phyloP scores from a whole-genome alignment of 371 early-diverging fungal species.

The Mortierella sp. region DNA sequence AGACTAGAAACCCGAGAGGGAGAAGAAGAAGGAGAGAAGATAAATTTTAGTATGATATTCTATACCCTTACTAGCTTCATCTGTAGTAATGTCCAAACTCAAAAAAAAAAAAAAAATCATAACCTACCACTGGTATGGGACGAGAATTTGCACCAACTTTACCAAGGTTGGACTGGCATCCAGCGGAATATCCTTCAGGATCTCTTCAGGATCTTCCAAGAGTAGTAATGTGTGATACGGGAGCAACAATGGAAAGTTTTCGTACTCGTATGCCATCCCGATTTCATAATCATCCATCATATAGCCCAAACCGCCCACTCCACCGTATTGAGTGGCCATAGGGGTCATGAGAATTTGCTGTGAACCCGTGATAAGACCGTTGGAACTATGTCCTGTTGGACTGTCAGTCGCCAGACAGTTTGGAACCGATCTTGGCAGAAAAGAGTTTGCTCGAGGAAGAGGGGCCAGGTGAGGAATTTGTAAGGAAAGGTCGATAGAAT shows the following conservation, averaged over 20 bases:
- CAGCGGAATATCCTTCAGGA: slow-evolving; percentile 78
- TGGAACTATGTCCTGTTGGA: slow-evolving; percentile 38
- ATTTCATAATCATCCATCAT: slow-evolving; percentile 57
- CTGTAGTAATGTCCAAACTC: neutral
- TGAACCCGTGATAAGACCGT: slow-evolving; percentile 42
- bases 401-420: slow-evolving; percentile 11
- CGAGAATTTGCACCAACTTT: slow-evolving; percentile 85
- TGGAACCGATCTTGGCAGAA: slow-evolving; percentile 22
- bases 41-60: neutral
- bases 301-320: slow-evolving; percentile 34
- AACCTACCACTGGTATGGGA: slow-evolving; percentile 82
- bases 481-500: slow-evolving; percentile 80
- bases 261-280: slow-evolving; percentile 65
- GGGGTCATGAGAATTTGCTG: slow-evolving; percentile 44
- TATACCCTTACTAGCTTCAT: neutral
- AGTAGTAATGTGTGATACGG: slow-evolving; percentile 90
- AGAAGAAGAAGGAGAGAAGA: neutral
- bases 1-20: no score
- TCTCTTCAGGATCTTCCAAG: slow-evolving; percentile 84
- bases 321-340: slow-evolving; percentile 27
- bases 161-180: slow-evolving; percentile 89
- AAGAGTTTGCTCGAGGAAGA: slow-evolving; percentile 18
- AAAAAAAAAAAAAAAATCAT: neutral
- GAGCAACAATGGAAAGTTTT: slow-evolving; percentile 77
- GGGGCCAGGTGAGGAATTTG: slow-evolving; percentile 68